A percentile compares a stretch with the other conserved stretches of the same genome.
phyloP scores from a whole-genome alignment of 306 rosid species.

The Rubus idaeus region DNA sequence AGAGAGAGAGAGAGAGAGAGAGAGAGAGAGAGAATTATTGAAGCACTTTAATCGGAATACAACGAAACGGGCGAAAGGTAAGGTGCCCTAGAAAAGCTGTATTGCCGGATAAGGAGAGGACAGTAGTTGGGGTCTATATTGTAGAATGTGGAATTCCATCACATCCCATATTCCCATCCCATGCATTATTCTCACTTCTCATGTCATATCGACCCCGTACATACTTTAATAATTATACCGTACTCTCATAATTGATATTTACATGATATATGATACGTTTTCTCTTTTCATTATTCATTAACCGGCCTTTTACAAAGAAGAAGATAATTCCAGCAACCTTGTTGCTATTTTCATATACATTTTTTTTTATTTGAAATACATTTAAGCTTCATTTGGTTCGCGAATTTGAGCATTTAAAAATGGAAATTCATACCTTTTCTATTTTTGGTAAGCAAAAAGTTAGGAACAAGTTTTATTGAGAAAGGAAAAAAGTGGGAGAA shows the following conservation, averaged over 20 bases:
- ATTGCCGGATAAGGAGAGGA: constrained; percentile 61
- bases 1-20: not conserved
- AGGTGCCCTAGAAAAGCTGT: constrained; percentile 42
- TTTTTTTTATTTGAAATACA: too few relatives aligned
- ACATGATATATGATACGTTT: not conserved
- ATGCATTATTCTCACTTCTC: constrained; percentile 38
- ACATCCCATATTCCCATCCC: constrained; percentile 34
- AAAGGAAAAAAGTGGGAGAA: too few relatives aligned
- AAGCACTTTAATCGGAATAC: constrained; percentile 12
- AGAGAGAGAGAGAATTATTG: constrained; percentile 28
- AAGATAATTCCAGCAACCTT: not conserved
- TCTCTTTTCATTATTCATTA: not conserved
- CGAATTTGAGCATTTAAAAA: too few relatives aligned
- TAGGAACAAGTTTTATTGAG: too few relatives aligned
- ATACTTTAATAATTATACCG: not conserved
- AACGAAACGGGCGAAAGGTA: constrained; percentile 13
- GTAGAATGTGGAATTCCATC: constrained; percentile 52
- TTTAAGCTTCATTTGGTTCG: too few relatives aligned
- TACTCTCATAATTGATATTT: not conserved
- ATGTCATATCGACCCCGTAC: constrained; percentile 30
- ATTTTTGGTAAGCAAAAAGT: too few relatives aligned
- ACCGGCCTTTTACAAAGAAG: not conserved
- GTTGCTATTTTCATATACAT: not conserved
- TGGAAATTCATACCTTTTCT: too few relatives aligned
- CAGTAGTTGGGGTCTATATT: constrained; percentile 50